phyloP scores from a whole-genome alignment of 768 basidiomycete species.

The Pisolithus orientalis region DNA sequence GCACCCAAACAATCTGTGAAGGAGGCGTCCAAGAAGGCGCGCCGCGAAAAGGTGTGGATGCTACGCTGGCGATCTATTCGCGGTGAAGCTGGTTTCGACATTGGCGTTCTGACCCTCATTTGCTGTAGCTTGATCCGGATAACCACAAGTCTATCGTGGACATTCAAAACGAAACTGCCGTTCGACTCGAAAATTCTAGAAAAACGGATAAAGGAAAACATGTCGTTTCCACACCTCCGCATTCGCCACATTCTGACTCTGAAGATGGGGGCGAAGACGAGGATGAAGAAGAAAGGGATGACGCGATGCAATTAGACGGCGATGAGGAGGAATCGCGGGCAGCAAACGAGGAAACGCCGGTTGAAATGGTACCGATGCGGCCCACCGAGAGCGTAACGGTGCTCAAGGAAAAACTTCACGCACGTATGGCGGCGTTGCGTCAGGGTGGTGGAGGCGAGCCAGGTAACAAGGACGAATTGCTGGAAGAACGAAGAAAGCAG shows the following conservation, averaged over 20 bases:
- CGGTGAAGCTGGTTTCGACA: neutral
- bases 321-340: constrained; percentile 25
- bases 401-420: constrained; percentile 69
- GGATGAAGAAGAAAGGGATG: constrained; percentile 9
- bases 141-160: constrained; percentile 79
- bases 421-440: constrained; percentile 66
- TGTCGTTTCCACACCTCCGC: constrained; percentile 27
- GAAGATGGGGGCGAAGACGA: constrained; percentile 24
- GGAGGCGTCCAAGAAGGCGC: constrained; percentile 84
- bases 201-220: constrained; percentile 40
- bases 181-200: constrained; percentile 17
- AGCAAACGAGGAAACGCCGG: constrained; percentile 16
- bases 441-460: constrained; percentile 40
- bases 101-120: neutral
- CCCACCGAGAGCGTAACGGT: constrained; percentile 51
- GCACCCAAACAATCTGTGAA: constrained; percentile 82
- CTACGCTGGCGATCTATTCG: neutral
- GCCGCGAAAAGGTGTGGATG: constrained; percentile 66
- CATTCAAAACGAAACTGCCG: constrained; percentile 52
- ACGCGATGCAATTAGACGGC: constrained; percentile 25
- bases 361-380: constrained; percentile 57
- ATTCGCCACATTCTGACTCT: constrained; percentile 20
- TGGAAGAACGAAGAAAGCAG: constrained; percentile 73
- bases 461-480: constrained; percentile 69
- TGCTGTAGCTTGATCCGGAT: constrained; percentile 78